phyloP scores from a whole-genome alignment of 495 filamentous ascomycete species.

The Hypoxylon lienhwacheense region DNA sequence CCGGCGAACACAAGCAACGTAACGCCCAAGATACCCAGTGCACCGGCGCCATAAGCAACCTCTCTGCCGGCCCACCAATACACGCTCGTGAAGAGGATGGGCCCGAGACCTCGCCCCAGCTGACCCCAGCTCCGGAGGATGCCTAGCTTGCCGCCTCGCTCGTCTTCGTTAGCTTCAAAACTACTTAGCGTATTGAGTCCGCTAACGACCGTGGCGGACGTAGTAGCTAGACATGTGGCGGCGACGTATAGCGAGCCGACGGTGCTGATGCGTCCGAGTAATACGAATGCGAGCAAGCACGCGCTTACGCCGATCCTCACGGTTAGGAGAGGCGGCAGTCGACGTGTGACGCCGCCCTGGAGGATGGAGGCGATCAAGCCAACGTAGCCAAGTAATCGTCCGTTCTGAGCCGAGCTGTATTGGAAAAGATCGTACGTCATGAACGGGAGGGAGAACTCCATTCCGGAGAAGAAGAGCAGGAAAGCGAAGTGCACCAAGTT shows the following conservation, averaged over 20 bases:
- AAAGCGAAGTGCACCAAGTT: slow-evolving; percentile 88
- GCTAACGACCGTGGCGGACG: slow-evolving; percentile 90
- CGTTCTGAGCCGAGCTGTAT: slow-evolving; percentile 75
- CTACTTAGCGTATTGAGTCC: slow-evolving; percentile 89
- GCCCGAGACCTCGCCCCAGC: slow-evolving; percentile 81
- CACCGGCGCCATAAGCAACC: slow-evolving; percentile 79
- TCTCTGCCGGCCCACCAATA: slow-evolving; percentile 99
- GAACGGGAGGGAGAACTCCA: slow-evolving; percentile 96
- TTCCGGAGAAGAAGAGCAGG: slow-evolving; percentile 92
- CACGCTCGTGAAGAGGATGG: slow-evolving; percentile 87
- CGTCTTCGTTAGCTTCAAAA: slow-evolving; percentile 77
- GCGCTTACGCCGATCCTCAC: slow-evolving; percentile 77
- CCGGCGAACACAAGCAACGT: slow-evolving; percentile 68
- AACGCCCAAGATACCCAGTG: slow-evolving; percentile 75
- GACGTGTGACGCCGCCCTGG: slow-evolving; percentile 82
- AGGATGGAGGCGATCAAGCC: slow-evolving; percentile 89
- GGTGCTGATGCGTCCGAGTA: slow-evolving; percentile 69
- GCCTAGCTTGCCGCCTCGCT: slow-evolving; percentile 84
- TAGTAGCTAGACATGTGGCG: slow-evolving; percentile 80
- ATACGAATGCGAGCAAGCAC: slow-evolving; percentile 76
- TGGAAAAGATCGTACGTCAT: slow-evolving; percentile 93
- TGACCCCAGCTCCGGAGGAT: slow-evolving; percentile 83
- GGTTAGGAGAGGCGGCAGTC: slow-evolving; percentile 73
- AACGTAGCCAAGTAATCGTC: slow-evolving; percentile 87
- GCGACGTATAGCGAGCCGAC: slow-evolving; percentile 73